These are phyloP conservation scores for Neurospora tetraspora DNA, from an alignment of 495 filamentous ascomycete genomes.

Conservation along the genomic window DNA sequence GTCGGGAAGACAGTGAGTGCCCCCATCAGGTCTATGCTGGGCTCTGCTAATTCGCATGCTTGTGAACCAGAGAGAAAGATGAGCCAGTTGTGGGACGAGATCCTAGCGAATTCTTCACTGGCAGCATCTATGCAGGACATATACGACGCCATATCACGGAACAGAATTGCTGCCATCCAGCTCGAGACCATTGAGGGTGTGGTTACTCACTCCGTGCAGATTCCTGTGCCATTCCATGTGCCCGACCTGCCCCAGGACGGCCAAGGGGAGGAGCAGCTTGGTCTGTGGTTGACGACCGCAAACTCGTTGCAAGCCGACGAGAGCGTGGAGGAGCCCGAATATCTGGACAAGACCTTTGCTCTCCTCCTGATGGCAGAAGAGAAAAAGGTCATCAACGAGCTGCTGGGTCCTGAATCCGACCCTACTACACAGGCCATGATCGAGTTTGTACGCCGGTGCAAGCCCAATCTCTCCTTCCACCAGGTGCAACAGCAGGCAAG, in stretches of 20 bases:
- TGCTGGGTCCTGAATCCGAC: slow-evolving; percentile 49
- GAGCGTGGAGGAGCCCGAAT: slow-evolving; percentile 44
- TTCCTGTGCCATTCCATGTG: slow-evolving; percentile 69
- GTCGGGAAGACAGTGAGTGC: slow-evolving; percentile 57
- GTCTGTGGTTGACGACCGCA: slow-evolving; percentile 78
- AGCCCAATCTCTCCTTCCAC: slow-evolving; percentile 74
- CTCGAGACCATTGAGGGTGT: slow-evolving; percentile 37
- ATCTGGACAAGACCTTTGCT: slow-evolving; percentile 75
- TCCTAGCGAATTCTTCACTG: slow-evolving; percentile 67
- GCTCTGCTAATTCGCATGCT: slow-evolving; percentile 1
- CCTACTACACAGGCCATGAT: slow-evolving; percentile 59
- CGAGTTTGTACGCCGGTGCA: slow-evolving; percentile 74
- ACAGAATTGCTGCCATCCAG: slow-evolving; percentile 60
- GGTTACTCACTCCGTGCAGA: slow-evolving; percentile 69
- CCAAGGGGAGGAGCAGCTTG: slow-evolving; percentile 51
- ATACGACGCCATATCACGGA: slow-evolving; percentile 68
- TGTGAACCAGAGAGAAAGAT: slow-evolving; percentile 38
- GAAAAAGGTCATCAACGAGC: slow-evolving; percentile 69
- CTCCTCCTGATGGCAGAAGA: slow-evolving; percentile 78
- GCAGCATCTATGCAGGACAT: slow-evolving; percentile 75
- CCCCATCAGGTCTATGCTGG: not conserved
- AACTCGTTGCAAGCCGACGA: slow-evolving; percentile 65
- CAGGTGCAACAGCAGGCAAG: slow-evolving; percentile 58
- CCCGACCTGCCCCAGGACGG: slow-evolving; percentile 57
- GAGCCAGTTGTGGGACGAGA: slow-evolving; percentile 52